These are phyloP conservation scores for Juncus effusus DNA, from an alignment of 176 grass and related monocot species.

Conservation along the genomic window DNA sequence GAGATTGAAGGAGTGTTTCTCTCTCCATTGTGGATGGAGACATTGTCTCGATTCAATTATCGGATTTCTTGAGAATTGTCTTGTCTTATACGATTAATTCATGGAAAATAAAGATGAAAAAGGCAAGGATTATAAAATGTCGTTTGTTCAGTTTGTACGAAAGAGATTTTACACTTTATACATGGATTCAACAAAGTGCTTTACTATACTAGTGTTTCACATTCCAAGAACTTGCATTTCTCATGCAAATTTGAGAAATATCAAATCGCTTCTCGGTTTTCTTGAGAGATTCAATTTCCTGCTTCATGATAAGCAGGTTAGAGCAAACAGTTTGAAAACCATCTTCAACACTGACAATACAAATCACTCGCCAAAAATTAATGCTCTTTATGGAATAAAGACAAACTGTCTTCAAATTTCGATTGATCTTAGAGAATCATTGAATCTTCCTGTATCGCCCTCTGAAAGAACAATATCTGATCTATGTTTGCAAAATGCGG, in stretches of 20 bases:
- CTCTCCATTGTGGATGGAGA: conserved; percentile 35
- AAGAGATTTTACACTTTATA: conserved; percentile 26
- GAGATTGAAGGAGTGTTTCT: conserved; percentile 34
- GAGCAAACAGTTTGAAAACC: neutral
- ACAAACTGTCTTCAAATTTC: conserved; percentile 4
- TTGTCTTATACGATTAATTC: conserved; percentile 4
- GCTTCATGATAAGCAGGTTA: neutral
- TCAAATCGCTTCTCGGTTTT: conserved; percentile 30
- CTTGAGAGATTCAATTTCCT: conserved; percentile 29
- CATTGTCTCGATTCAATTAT: conserved; percentile 28
- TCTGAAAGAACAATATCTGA: neutral
- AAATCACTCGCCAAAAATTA: neutral
- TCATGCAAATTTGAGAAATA: conserved; percentile 24
- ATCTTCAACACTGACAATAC: neutral
- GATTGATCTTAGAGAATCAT: conserved; percentile 2
- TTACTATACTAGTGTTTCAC: conserved; percentile 32
- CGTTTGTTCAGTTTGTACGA: conserved; percentile 32
- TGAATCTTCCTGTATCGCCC: conserved; percentile 33
- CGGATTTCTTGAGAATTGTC: conserved; percentile 12
- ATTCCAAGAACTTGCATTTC: conserved; percentile 27
- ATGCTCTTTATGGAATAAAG: conserved; percentile 4
- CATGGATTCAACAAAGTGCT: conserved; percentile 18
- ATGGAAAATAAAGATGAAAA: neutral
- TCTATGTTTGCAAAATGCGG: conserved; percentile 36
- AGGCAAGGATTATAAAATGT: neutral